These are phyloP conservation scores for Harrya chromipes DNA, from an alignment of 768 basidiomycete genomes.

Conservation along the genomic window DNA sequence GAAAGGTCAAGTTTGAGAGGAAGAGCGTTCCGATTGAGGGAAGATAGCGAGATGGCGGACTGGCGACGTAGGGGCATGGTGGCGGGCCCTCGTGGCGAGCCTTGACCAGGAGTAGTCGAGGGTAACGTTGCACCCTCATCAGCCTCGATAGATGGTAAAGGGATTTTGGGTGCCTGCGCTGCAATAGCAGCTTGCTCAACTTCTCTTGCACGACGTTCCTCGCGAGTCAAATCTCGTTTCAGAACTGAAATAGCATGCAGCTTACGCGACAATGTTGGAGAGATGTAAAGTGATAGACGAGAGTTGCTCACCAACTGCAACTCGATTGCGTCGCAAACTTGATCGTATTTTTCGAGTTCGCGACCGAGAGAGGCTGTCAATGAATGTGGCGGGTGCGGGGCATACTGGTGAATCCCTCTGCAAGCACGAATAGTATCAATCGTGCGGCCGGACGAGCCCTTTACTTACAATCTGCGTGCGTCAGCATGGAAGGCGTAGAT, in stretches of 20 bases:
- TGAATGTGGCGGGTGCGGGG: slow-evolving; percentile 60
- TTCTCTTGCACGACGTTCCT: slow-evolving; percentile 51
- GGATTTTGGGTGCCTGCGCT: slow-evolving; percentile 24
- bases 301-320: slow-evolving; percentile 55
- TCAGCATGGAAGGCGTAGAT: slow-evolving; percentile 70
- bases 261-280: slow-evolving; percentile 35
- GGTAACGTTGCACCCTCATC: slow-evolving; percentile 19
- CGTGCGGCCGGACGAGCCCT: background rate
- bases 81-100: slow-evolving; percentile 34
- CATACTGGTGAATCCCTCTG: slow-evolving; percentile 58
- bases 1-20: slow-evolving; percentile 82
- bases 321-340: slow-evolving; percentile 76
- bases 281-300: background rate
- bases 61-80: slow-evolving; percentile 50
- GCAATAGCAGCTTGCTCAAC: slow-evolving; percentile 43
- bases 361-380: slow-evolving; percentile 63
- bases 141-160: slow-evolving; percentile 21
- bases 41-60: slow-evolving; percentile 78
- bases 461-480: slow-evolving; percentile 57
- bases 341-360: slow-evolving; percentile 77
- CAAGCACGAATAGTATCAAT: background rate
- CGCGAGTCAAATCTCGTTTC: slow-evolving; percentile 63
- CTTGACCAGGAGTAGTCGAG: slow-evolving; percentile 31
- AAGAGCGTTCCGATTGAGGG: slow-evolving; percentile 66
- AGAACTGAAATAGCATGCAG: slow-evolving; percentile 68